phyloP scores from a whole-genome alignment of 2,329 filamentous ascomycete species.

The Ceratocystis alfenasii region DNA sequence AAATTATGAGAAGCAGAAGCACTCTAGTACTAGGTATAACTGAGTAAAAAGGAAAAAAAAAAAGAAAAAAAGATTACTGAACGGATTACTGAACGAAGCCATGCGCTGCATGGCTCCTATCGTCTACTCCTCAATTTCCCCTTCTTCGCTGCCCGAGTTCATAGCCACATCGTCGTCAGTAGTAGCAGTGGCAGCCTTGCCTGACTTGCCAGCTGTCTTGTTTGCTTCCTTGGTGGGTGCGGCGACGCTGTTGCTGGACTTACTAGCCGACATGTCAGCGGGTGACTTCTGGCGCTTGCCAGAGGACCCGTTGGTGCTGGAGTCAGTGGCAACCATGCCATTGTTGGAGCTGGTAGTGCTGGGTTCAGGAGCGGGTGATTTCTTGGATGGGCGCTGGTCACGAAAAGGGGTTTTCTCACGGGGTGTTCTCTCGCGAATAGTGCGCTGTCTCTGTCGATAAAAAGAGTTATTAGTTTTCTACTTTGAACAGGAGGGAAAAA shows the following conservation, averaged over 20 bases:
- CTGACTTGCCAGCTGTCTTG: background rate
- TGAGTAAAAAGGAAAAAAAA: background rate
- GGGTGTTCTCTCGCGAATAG: constrained; percentile 25
- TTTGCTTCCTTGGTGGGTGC: background rate
- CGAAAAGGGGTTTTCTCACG: constrained; percentile 51
- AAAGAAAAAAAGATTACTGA: background rate
- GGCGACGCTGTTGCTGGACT: background rate
- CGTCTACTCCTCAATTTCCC: constrained; percentile 72
- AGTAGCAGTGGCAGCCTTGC: background rate
- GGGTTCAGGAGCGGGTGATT: constrained; percentile 12
- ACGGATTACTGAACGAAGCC: background rate
- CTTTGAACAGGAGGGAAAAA: background rate
- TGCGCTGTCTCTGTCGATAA: constrained; percentile 36
- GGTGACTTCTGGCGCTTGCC: constrained; percentile 19
- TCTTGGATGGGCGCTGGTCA: constrained; percentile 40
- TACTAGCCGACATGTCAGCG: constrained; percentile 1
- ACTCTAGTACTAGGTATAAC: background rate
- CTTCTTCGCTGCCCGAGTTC: constrained; percentile 87
- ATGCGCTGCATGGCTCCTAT: background rate
- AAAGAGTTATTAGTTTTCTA: background rate
- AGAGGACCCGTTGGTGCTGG: constrained; percentile 23
- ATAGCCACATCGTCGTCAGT: constrained; percentile 29
- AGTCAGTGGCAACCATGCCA: constrained; percentile 34
- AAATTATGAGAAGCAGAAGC: background rate
- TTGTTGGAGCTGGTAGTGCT: constrained; percentile 32